phyloP scores from a whole-genome alignment of 345 rosid genomes.

The Hypericum perforatum region DNA sequence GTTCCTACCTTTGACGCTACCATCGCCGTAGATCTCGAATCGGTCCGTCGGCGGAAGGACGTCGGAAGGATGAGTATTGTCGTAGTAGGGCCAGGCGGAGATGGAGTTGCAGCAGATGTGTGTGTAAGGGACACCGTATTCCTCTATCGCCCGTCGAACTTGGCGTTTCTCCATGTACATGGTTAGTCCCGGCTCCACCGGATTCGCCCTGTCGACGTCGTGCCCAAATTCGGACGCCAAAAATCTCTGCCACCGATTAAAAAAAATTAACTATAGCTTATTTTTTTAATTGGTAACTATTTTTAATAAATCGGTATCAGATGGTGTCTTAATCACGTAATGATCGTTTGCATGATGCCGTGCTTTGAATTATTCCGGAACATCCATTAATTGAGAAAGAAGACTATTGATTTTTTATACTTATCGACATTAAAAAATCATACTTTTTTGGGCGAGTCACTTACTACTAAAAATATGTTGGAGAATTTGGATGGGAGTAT shows the following conservation, averaged over 20 bases:
- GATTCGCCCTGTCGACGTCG: conserved; percentile 50
- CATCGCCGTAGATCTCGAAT: conserved; percentile 59
- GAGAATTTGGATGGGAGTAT: too few species aligned
- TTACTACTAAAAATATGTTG: too few species aligned
- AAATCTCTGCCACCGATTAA: conserved; percentile 33
- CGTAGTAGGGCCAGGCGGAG: conserved; percentile 67
- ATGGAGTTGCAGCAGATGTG: conserved; percentile 70
- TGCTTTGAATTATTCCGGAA: too few species aligned
- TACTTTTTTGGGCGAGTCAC: too few species aligned
- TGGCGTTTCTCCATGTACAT: conserved; percentile 48
- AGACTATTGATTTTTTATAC: too few species aligned
- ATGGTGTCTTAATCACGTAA: too few species aligned
- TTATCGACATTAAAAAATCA: too few species aligned
- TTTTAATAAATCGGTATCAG: too few species aligned
- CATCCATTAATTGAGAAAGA: too few species aligned
- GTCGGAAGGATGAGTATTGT: conserved; percentile 54
- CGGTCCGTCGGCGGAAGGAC: conserved; percentile 54
- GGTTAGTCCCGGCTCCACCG: conserved; percentile 49
- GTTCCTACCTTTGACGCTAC: conserved; percentile 44
- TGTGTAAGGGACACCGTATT: conserved; percentile 34
- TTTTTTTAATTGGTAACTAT: too few species aligned
- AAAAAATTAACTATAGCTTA: not conserved
- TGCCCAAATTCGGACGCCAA: conserved; percentile 79
- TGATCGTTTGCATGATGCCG: too few species aligned
- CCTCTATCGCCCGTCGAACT: conserved; percentile 36